Percentiles rank a stretch among this genome's conserved stretches.
Evolutionary conservation across 208 protist species (phyloP).

Genomic region (Entamoeba histolytica): DNA sequence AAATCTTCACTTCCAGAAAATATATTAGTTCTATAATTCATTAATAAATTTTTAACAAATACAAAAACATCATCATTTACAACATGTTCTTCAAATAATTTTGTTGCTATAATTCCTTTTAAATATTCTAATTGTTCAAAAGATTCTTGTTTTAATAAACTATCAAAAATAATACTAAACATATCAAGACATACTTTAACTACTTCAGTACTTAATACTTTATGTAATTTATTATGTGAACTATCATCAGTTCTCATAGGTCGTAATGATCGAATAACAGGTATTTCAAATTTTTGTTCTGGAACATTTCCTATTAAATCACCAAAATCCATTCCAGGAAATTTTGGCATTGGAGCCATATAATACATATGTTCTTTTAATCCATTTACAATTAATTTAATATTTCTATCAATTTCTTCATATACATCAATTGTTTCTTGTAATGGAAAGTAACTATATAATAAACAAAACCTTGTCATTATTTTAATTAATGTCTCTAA

Average conservation of each 20-base stretch:
- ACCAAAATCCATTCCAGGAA: neutral
- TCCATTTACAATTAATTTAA: neutral
- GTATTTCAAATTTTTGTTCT: neutral
- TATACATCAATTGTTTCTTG: neutral
- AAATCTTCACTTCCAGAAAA: neutral
- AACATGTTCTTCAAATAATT: neutral
- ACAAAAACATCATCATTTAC: neutral
- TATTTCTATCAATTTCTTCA: neutral
- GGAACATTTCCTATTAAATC: neutral
- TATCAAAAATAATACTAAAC: neutral
- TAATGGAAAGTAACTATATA: neutral
- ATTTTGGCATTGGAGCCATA: neutral
- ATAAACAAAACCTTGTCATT: neutral
- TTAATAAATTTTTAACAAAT: neutral
- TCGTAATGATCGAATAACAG: neutral
- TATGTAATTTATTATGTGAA: neutral
- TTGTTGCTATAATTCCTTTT: neutral
- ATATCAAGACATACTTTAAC: neutral
- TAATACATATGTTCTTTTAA: neutral
- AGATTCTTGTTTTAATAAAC: neutral
- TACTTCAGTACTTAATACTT: neutral
- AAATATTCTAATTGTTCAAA: neutral
- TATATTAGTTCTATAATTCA: neutral
- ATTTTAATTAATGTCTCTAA: neutral
- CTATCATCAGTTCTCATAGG: neutral